These are phyloP conservation scores for Ophiostoma sp. DNA, from an alignment of 2,329 filamentous ascomycete genomes.

Conservation along the genomic window DNA sequence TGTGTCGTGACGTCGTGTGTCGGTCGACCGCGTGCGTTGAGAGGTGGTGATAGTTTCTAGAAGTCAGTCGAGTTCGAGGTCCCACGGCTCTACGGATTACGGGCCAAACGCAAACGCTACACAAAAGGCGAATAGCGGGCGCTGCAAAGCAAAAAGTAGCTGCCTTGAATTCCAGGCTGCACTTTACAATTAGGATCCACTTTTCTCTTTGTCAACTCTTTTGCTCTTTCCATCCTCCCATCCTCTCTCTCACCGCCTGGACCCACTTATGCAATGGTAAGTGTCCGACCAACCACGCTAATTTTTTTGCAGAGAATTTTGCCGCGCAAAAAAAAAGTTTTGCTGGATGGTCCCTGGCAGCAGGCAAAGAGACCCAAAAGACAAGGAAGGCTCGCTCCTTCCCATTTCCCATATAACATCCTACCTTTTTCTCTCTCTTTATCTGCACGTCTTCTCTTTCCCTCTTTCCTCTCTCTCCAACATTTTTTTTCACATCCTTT, in stretches of 20 bases:
- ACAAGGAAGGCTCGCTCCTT: constrained; percentile 6
- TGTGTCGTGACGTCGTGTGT: not conserved
- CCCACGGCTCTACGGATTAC: constrained; percentile 10
- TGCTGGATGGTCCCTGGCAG: constrained; percentile 14
- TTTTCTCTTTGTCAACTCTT: too few species aligned
- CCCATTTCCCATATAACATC: constrained; percentile 14
- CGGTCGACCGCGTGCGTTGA: not conserved
- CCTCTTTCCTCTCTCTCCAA: constrained; percentile 8
- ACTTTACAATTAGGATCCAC: not conserved
- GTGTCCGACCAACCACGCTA: constrained; percentile 30
- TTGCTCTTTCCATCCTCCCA: not conserved
- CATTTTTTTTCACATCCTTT: constrained; percentile 11
- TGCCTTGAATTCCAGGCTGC: constrained; percentile 21
- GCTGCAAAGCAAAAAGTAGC: not conserved
- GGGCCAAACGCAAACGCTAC: not conserved
- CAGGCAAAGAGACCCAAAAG: not conserved
- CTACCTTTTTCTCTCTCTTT: constrained; percentile 11
- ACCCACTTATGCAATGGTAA: not conserved
- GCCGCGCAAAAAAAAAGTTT: constrained; percentile 30
- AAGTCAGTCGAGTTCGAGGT: not conserved
- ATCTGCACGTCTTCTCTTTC: not conserved
- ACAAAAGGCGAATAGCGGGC: constrained; percentile 1
- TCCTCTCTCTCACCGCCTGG: constrained; percentile 34
- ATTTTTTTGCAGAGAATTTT: constrained; percentile 31
- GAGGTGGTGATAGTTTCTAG: not conserved